Evolutionary conservation across 1,284 basidiomycete species (phyloP).

Genomic region (Marasmius fiardii): DNA sequence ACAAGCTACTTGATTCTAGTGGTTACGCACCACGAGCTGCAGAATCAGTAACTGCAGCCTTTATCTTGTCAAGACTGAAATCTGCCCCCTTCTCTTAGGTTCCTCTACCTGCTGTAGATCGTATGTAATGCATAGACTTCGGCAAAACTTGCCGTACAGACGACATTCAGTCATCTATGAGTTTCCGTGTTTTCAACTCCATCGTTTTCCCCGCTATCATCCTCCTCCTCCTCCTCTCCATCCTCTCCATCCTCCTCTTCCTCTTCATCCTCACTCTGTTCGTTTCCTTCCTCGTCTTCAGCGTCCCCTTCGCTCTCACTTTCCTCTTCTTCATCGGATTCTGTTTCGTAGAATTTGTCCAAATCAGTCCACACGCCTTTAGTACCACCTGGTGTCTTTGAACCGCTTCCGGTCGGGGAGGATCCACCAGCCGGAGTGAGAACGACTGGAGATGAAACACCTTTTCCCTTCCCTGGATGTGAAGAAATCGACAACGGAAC

Average conservation of each 20-base stretch:
- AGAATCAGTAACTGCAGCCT: too few species aligned
- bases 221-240: constrained; percentile 28
- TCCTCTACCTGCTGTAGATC: too few species aligned
- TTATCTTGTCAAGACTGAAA: too few species aligned
- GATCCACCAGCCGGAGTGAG: constrained; percentile 48
- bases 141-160: too few species aligned
- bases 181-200: too few species aligned
- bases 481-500: constrained; percentile 38
- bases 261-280: constrained; percentile 30
- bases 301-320: constrained; percentile 27
- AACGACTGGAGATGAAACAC: constrained; percentile 38
- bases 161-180: too few species aligned
- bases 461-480: constrained; percentile 17
- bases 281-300: constrained; percentile 27
- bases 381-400: constrained; percentile 24
- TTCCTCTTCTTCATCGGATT: constrained; percentile 25
- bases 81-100: too few species aligned
- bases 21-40: too few species aligned
- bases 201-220: constrained; percentile 25
- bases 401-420: constrained; percentile 36
- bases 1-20: too few species aligned
- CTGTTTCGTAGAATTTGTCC: constrained; percentile 66
- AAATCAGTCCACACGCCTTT: constrained; percentile 56
- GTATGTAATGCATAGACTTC: too few species aligned
- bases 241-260: constrained; percentile 33